These are phyloP conservation scores for Piper longum DNA, from an alignment of 164 flowering plant species.

Conservation along the genomic window DNA sequence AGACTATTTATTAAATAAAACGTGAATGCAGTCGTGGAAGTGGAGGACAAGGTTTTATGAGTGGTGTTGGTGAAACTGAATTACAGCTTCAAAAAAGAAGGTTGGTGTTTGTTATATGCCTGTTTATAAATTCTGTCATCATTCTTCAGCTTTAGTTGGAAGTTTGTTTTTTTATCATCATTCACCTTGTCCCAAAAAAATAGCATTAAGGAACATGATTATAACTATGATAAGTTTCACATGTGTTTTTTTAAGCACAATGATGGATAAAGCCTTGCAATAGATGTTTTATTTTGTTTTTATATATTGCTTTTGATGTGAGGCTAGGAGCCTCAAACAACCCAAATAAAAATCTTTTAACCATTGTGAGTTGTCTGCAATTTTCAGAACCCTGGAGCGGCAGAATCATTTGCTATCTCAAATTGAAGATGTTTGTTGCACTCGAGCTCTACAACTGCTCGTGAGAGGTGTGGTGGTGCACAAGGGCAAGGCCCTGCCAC, in stretches of 20 bases:
- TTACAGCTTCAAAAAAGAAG: conserved; percentile 93
- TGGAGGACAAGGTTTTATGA: conserved; percentile 85
- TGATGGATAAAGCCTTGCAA: neutral
- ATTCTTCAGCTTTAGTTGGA: neutral
- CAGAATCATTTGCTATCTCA: conserved; percentile 41
- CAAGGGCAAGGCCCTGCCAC: conserved; percentile 57
- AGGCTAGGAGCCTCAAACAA: too few relatives aligned
- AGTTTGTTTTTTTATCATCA: neutral
- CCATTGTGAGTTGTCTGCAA: neutral
- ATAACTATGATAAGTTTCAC: too few relatives aligned
- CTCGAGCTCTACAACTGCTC: conserved; percentile 84
- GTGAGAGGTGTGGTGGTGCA: conserved; percentile 61
- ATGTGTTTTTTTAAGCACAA: too few relatives aligned
- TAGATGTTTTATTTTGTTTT: neutral
- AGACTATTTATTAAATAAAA: neutral
- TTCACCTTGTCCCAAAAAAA: too few relatives aligned
- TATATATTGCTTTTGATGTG: too few relatives aligned
- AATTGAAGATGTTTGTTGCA: conserved; percentile 84
- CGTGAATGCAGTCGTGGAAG: conserved; percentile 77
- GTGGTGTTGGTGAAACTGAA: conserved; percentile 99
- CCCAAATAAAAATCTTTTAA: neutral
- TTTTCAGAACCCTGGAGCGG: conserved; percentile 57
- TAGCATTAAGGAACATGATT: too few relatives aligned
- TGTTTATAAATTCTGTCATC: too few relatives aligned
- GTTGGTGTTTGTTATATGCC: conserved; percentile 16